These are phyloP conservation scores for Pleodorina starrii DNA, from an alignment of 139 green algal species.

Conservation along the genomic window DNA sequence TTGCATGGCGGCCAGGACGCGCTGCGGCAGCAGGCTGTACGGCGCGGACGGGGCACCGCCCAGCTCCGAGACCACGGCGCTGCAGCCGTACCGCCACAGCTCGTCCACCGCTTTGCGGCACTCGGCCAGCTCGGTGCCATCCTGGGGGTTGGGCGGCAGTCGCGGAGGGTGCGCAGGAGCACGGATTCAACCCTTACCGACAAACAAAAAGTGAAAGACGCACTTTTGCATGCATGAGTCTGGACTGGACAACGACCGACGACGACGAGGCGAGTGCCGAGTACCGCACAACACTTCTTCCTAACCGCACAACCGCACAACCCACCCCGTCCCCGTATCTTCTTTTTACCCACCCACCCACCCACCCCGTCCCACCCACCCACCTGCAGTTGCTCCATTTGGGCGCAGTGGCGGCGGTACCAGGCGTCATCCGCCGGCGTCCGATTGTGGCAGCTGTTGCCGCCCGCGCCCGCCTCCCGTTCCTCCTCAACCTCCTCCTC, in stretches of 20 bases:
- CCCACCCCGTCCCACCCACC: no score
- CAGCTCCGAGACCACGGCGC: slow-evolving; percentile 16
- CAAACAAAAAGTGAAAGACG: no score
- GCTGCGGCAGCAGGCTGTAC: background rate
- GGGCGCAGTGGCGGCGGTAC: slow-evolving; percentile 16
- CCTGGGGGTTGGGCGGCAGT: no score
- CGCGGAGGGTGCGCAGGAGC: no score
- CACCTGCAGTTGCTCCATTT: slow-evolving; percentile 50
- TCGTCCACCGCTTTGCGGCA: slow-evolving; percentile 39
- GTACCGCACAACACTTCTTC: no score
- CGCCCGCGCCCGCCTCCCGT: background rate
- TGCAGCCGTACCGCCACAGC: slow-evolving; percentile 39
- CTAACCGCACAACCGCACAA: no score
- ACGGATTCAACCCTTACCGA: no score
- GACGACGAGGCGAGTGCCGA: no score
- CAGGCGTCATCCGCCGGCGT: slow-evolving; percentile 27
- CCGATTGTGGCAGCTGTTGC: slow-evolving; percentile 43
- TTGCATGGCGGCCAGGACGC: slow-evolving; percentile 35
- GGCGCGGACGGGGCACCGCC: background rate
- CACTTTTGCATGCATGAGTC: no score
- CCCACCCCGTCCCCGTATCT: no score
- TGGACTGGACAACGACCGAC: no score
- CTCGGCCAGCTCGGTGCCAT: slow-evolving; percentile 29
- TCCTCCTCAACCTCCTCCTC: background rate
- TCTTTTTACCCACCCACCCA: no score